A percentile compares a stretch with the other conserved stretches of the same genome.
phyloP scores from a whole-genome alignment of 345 rosid species.

The Atalantia buxifolia region DNA sequence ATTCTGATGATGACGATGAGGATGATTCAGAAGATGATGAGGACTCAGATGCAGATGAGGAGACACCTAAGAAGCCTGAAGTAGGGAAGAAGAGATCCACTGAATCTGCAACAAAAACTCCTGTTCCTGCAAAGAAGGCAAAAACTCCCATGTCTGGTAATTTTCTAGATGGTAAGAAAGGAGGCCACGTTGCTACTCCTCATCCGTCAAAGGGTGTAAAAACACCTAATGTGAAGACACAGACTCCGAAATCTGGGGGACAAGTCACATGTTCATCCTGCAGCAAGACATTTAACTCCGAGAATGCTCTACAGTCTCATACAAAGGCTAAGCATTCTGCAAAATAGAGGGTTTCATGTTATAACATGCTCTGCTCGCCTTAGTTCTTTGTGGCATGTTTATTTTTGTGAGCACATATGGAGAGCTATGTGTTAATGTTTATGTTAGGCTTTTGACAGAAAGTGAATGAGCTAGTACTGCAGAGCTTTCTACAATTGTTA shows the following conservation, averaged over 20 bases:
- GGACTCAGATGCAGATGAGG: constrained; percentile 44
- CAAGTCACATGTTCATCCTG: constrained; percentile 65
- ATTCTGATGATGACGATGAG: constrained; percentile 34
- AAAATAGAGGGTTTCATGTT: constrained; percentile 28
- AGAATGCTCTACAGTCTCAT: constrained; percentile 55
- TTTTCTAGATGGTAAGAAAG: constrained; percentile 58
- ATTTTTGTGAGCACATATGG: neutral
- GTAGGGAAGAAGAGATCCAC: constrained; percentile 52
- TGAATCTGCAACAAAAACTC: constrained; percentile 51
- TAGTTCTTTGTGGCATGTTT: constrained; percentile 3
- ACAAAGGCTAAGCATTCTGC: constrained; percentile 61
- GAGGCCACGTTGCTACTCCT: constrained; percentile 78
- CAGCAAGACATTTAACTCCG: constrained; percentile 59
- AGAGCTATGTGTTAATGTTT: constrained; percentile 15
- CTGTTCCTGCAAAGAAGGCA: constrained; percentile 53
- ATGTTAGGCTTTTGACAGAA: neutral
- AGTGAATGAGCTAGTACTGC: neutral
- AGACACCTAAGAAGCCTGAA: constrained; percentile 63
- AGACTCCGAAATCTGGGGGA: constrained; percentile 72
- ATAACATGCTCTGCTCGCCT: neutral
- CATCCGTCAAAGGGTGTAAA: constrained; percentile 73
- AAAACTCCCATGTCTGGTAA: constrained; percentile 56
- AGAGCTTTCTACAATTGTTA: neutral
- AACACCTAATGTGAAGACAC: constrained; percentile 40
- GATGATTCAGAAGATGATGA: constrained; percentile 27